Percentiles rank a stretch among this genome's conserved stretches.
Evolutionary conservation across 352 stramenopile genomes (phyloP).

Genomic region (Thraustochytrium striatum): DNA sequence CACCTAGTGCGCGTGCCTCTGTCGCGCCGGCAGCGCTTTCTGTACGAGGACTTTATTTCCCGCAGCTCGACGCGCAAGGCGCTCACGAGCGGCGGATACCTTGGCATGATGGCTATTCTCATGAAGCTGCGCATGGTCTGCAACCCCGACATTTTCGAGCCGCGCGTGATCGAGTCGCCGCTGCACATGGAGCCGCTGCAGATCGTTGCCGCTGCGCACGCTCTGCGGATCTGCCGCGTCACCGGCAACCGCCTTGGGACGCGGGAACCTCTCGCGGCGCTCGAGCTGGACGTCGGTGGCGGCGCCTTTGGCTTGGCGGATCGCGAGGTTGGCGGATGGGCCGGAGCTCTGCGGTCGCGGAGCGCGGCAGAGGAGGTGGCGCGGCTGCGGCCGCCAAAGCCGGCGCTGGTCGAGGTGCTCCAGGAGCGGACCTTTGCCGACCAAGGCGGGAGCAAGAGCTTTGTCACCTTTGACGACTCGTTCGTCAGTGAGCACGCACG

Average conservation of each 20-base stretch:
- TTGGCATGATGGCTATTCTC: constrained; percentile 99
- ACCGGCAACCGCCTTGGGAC: neutral
- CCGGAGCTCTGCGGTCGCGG: neutral
- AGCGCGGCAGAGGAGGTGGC: neutral
- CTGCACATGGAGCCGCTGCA: constrained; percentile 71
- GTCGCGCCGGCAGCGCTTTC: constrained; percentile 85
- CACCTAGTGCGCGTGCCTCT: constrained; percentile 83
- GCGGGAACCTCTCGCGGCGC: neutral
- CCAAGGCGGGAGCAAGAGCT: neutral
- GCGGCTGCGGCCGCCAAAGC: neutral
- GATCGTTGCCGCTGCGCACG: constrained; percentile 57
- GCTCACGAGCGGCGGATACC: constrained; percentile 76
- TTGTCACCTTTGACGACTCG: neutral
- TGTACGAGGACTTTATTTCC: constrained; percentile 98
- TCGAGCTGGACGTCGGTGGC: constrained; percentile 35
- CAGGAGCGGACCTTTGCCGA: neutral
- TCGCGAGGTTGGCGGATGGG: neutral
- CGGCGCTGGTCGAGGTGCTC: constrained; percentile 10
- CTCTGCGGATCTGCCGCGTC: neutral
- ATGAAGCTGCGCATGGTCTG: constrained; percentile 95
- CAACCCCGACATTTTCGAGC: constrained; percentile 98
- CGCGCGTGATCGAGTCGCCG: constrained; percentile 89
- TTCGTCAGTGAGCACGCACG: neutral
- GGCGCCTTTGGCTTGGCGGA: constrained; percentile 18
- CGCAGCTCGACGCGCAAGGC: constrained; percentile 82